Evolutionary conservation across 257 asterid species (phyloP).

Genomic region (Scutellaria minor): DNA sequence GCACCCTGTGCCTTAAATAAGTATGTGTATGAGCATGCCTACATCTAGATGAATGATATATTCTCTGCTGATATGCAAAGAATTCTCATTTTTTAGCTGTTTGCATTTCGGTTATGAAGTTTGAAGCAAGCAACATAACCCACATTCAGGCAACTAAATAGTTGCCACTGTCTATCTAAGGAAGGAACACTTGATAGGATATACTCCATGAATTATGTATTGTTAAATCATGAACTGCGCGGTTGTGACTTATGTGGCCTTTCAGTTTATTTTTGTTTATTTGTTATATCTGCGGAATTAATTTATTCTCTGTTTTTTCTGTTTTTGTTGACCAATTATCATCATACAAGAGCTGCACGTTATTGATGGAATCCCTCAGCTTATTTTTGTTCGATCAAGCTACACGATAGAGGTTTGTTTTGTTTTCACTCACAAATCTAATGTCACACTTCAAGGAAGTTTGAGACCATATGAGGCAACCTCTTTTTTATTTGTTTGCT

Average conservation of each 20-base stretch:
- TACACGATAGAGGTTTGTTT: conserved; percentile 85
- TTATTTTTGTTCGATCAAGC: conserved; percentile 86
- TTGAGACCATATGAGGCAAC: conserved; percentile 20
- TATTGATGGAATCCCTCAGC: conserved; percentile 94
- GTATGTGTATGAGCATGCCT: background rate
- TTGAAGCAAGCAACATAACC: background rate
- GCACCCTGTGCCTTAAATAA: too few relatives aligned
- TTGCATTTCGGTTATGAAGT: conserved; percentile 20
- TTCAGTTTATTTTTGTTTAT: conserved; percentile 12
- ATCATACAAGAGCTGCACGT: conserved; percentile 78
- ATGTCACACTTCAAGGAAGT: conserved; percentile 22
- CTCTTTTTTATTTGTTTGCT: conserved; percentile 29
- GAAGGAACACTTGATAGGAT: background rate
- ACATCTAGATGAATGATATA: conserved; percentile 20
- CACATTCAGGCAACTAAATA: conserved; percentile 6
- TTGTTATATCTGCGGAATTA: conserved; percentile 15
- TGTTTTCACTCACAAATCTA: conserved; percentile 4
- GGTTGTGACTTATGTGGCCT: conserved; percentile 1
- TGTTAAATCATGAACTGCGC: conserved; percentile 2
- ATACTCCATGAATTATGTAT: conserved; percentile 14
- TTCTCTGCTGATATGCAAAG: conserved; percentile 19
- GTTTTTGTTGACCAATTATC: conserved; percentile 36
- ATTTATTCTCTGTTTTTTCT: conserved; percentile 20
- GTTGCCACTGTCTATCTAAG: conserved; percentile 8
- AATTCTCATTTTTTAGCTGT: background rate